A percentile compares a stretch with the other conserved stretches of the same genome.
Evolutionary conservation across 345 rosid genomes (phyloP).

Genomic region (Brassica nigra): DNA sequence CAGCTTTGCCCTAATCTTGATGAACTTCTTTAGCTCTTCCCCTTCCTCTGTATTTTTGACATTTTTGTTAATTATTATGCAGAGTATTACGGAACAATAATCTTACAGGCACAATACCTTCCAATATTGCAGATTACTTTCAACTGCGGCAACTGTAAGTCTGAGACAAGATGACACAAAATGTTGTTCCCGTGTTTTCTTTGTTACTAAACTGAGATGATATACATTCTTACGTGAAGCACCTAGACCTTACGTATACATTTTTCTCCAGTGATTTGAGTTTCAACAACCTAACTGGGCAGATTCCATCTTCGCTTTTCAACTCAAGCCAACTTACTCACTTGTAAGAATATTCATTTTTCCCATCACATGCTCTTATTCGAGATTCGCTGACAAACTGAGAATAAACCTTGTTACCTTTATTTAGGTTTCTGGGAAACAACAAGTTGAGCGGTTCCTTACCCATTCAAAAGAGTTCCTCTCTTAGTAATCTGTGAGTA

Average conservation of each 20-base stretch:
- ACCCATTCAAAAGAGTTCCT: conserved; percentile 55
- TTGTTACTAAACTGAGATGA: conserved; percentile 22
- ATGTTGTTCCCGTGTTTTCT: conserved; percentile 5
- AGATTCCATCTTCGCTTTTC: conserved; percentile 57
- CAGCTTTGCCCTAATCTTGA: conserved; percentile 12
- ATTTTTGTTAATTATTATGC: conserved; percentile 11
- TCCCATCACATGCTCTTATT: background rate
- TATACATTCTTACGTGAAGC: background rate
- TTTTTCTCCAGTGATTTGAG: conserved; percentile 68
- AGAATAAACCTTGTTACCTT: conserved; percentile 19
- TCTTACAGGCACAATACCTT: conserved; percentile 48
- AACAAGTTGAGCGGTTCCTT: conserved; percentile 56
- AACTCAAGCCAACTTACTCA: conserved; percentile 40
- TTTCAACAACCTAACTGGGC: conserved; percentile 73
- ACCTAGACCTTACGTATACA: background rate
- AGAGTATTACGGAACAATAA: conserved; percentile 47
- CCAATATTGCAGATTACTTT: conserved; percentile 42
- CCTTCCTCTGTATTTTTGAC: conserved; percentile 20
- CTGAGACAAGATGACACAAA: conserved; percentile 10
- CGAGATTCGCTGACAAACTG: conserved; percentile 9
- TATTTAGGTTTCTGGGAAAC: conserved; percentile 57
- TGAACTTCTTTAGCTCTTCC: conserved; percentile 13
- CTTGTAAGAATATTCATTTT: conserved; percentile 52
- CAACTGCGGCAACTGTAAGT: conserved; percentile 43
- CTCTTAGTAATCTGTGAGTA: conserved; percentile 67